A percentile compares a stretch with the other conserved stretches of the same genome.
Evolutionary conservation across 805 yeast species (phyloP).

Genomic region (Saturnispora kantuleensis): DNA sequence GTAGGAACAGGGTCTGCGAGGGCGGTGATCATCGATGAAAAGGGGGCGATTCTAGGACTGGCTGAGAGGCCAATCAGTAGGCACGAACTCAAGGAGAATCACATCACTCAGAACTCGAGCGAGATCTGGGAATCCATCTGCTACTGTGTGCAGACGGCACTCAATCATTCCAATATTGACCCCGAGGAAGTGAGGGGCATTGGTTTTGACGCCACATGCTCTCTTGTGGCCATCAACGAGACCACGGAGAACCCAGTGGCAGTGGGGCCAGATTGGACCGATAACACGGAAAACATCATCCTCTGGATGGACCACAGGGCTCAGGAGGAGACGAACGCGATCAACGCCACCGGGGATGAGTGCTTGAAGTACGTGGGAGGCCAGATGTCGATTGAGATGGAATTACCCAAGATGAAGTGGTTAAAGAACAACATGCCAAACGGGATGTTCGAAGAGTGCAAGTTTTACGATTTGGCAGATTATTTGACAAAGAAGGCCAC

Average conservation of each 20-base stretch:
- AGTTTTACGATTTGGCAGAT: constrained; percentile 90
- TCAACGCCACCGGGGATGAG: constrained; percentile 72
- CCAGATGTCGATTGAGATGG: constrained; percentile 97
- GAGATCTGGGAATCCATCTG: constrained; percentile 91
- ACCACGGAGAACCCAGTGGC: constrained; percentile 59
- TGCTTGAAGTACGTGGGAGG: constrained; percentile 92
- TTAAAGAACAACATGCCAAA: constrained; percentile 74
- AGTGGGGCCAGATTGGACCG: constrained; percentile 84
- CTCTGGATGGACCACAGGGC: constrained; percentile 99
- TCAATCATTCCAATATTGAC: constrained; percentile 66
- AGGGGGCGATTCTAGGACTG: constrained; percentile 71
- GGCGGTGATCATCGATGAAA: constrained; percentile 80
- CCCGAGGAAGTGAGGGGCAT: constrained; percentile 66
- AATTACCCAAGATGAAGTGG: constrained; percentile 95
- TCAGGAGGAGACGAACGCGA: constrained; percentile 62
- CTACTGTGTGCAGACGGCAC: constrained; percentile 65
- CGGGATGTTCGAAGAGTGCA: constrained; percentile 45
- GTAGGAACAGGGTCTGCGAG: constrained; percentile 97
- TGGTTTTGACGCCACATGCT: constrained; percentile 97
- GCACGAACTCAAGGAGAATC: constrained; percentile 61
- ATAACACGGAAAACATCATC: constrained; percentile 69
- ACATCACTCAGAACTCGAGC: constrained; percentile 76
- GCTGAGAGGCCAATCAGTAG: constrained; percentile 73
- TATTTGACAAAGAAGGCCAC: constrained; percentile 88
- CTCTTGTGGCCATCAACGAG: constrained; percentile 72